These are phyloP conservation scores for Cucurbitaria berberidis DNA, from an alignment of 2,329 filamentous ascomycete genomes.

Conservation along the genomic window DNA sequence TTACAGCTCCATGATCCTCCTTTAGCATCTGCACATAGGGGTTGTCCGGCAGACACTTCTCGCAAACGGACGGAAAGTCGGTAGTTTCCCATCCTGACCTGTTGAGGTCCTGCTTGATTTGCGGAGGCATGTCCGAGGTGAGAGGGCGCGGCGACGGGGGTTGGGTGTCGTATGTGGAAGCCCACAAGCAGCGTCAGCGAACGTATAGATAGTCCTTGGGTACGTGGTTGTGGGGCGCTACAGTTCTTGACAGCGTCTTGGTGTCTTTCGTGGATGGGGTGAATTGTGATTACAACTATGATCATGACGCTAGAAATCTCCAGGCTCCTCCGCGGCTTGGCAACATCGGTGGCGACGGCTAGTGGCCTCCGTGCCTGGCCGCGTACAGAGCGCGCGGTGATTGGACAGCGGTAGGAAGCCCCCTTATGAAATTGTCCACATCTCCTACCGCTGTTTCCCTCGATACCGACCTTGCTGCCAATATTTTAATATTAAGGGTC, in stretches of 20 bases:
- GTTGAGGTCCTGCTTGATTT: constrained; percentile 96
- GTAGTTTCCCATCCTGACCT: constrained; percentile 95
- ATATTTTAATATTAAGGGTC: constrained; percentile 22
- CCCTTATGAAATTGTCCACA: constrained; percentile 23
- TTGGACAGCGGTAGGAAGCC: constrained; percentile 14
- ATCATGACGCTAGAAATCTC: constrained; percentile 27
- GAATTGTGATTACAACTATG: too few species aligned
- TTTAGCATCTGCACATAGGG: constrained; percentile 99
- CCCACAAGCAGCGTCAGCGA: background rate
- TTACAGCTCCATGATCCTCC: constrained; percentile 89
- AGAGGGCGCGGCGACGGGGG: background rate
- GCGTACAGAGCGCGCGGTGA: constrained; percentile 23
- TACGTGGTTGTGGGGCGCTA: constrained; percentile 22
- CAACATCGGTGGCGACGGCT: constrained; percentile 18
- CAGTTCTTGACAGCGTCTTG: background rate
- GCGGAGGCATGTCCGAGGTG: constrained; percentile 70
- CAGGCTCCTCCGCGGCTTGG: constrained; percentile 11
- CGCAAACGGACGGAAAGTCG: constrained; percentile 86
- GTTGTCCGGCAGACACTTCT: constrained; percentile 93
- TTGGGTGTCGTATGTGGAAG: background rate
- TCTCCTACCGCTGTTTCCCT: constrained; percentile 39
- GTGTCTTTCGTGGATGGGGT: background rate
- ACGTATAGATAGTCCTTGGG: constrained; percentile 16
- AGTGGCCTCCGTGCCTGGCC: constrained; percentile 12
- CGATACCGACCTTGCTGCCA: constrained; percentile 20